Conservation (phyloP, 2,329 filamentous ascomycete species). For the Rhexocercosporidium sp. region DNA sequence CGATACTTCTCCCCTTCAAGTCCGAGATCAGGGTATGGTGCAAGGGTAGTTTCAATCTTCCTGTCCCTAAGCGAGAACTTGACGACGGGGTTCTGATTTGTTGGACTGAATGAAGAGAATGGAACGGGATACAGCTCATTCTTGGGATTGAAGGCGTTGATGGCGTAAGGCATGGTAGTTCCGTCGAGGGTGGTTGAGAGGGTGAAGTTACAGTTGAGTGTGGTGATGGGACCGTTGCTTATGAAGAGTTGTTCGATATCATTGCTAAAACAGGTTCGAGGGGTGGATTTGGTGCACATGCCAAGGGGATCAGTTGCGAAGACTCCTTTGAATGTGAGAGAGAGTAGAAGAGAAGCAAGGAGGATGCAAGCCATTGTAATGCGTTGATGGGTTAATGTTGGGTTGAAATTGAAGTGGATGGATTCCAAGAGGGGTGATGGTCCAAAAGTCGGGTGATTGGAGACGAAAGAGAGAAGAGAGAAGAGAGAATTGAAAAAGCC, state of each 20-base stretch:
- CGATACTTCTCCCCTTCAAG: neutral
- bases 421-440: neutral
- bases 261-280: neutral
- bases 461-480: neutral
- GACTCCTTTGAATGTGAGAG: neutral
- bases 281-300: neutral
- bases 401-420: neutral
- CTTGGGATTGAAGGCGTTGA: neutral
- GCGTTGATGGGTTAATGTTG: neutral
- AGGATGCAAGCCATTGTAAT: neutral
- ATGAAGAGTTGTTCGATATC: neutral
- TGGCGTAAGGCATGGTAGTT: neutral
- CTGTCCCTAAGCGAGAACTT: neutral
- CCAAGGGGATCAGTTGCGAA: neutral
- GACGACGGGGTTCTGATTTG: neutral
- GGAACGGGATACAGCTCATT: neutral
- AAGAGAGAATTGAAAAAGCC: neutral
- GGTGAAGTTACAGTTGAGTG: neutral
- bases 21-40: neutral
- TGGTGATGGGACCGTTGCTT: neutral
- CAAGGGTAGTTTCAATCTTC: slow-evolving; percentile 1
- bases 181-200: neutral
- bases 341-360: neutral
- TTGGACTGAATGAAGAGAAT: neutral
- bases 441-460: neutral